A percentile compares a stretch with the other conserved stretches of the same genome.
Evolutionary conservation across 768 basidiomycete genomes (phyloP).

Genomic region (Phlebiopsis flavidoalba): DNA sequence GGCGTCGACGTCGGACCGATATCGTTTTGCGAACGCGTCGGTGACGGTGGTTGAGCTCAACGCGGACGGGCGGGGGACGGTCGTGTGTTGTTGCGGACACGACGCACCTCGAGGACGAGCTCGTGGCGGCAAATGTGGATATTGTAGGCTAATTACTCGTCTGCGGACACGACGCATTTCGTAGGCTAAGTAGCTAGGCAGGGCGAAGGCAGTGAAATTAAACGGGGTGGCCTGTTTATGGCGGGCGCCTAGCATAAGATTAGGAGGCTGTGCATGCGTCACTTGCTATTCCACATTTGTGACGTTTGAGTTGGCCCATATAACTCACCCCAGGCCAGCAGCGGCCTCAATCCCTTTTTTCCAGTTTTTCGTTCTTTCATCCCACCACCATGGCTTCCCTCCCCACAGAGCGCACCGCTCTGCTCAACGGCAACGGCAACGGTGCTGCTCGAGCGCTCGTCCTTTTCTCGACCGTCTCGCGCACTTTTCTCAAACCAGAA

Average conservation of each 20-base stretch:
- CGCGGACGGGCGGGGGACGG: slow-evolving; percentile 28
- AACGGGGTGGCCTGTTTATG: neutral
- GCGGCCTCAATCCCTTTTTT: neutral
- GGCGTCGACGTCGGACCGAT: slow-evolving; percentile 28
- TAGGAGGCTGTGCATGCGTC: slow-evolving; percentile 4
- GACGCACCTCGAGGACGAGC: slow-evolving; percentile 40
- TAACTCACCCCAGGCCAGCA: neutral
- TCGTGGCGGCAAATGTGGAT: slow-evolving; percentile 51
- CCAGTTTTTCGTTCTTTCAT: neutral
- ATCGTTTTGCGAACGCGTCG: slow-evolving; percentile 45
- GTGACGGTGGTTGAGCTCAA: slow-evolving; percentile 57
- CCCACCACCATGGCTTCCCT: slow-evolving; percentile 29
- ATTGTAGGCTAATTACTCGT: too few relatives aligned
- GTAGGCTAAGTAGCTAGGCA: neutral
- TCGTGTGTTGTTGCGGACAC: slow-evolving; percentile 54
- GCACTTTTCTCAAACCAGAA: slow-evolving; percentile 47
- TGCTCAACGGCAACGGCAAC: slow-evolving; percentile 39
- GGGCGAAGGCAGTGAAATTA: neutral
- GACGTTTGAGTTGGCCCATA: neutral
- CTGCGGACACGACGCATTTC: too few relatives aligned
- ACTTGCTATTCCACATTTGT: neutral
- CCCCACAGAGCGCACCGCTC: slow-evolving; percentile 37
- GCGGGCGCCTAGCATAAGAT: neutral
- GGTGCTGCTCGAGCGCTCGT: neutral
- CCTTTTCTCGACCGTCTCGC: slow-evolving; percentile 18